phyloP scores from a whole-genome alignment of 2,329 filamentous ascomycete genomes.

The Didymella glomerata region DNA sequence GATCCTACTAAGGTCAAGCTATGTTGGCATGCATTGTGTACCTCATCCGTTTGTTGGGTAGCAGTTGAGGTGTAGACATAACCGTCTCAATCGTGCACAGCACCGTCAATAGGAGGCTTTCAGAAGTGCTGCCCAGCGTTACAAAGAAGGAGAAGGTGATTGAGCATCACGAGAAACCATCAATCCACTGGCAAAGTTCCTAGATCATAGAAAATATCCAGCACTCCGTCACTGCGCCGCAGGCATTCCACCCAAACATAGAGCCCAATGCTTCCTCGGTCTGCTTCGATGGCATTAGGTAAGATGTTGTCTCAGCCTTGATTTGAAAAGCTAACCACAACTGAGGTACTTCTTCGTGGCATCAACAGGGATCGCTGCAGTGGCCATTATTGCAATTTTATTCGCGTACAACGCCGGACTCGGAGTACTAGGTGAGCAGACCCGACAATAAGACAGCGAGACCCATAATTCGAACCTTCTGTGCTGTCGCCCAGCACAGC shows the following conservation, averaged over 20 bases:
- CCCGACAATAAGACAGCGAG: background rate
- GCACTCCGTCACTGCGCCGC: background rate
- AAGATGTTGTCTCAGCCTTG: background rate
- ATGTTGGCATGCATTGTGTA: background rate
- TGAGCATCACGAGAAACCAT: background rate
- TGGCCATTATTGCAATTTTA: background rate
- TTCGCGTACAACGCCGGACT: background rate
- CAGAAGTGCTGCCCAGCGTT: background rate
- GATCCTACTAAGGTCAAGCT: background rate
- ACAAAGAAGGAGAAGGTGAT: background rate
- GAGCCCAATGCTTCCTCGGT: too few relatives aligned
- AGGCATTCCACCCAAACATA: background rate
- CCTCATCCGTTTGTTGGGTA: background rate
- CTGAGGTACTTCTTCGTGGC: background rate
- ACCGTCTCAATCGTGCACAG: background rate
- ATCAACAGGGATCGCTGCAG: background rate
- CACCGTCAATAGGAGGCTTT: background rate
- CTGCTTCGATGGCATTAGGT: background rate
- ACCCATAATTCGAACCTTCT: background rate
- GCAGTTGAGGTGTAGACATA: background rate
- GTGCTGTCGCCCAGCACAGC: background rate
- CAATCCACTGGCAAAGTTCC: background rate
- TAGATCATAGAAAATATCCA: background rate
- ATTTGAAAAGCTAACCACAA: background rate
- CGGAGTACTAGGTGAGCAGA: background rate